Conservation (phyloP, 768 basidiomycete species). For the Lactarius akahatsu region DNA sequence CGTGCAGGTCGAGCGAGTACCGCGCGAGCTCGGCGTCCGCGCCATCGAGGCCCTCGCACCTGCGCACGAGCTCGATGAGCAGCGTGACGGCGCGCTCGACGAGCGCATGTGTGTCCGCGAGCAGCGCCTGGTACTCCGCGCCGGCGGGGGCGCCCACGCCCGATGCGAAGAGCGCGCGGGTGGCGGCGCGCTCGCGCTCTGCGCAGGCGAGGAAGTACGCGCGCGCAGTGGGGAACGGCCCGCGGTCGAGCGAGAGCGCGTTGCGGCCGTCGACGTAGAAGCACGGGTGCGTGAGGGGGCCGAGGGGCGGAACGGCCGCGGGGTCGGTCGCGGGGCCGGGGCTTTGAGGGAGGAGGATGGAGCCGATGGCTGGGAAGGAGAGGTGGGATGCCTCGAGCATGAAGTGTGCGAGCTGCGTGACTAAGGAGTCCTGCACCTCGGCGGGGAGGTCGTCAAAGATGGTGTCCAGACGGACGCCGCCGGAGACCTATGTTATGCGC, state of each 20-base stretch:
- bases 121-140: conserved; percentile 34
- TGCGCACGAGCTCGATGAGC: conserved; percentile 33
- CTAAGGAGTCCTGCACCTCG: conserved; percentile 32
- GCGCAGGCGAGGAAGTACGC: conserved; percentile 40
- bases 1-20: conserved; percentile 37
- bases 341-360: conserved; percentile 26
- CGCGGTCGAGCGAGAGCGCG: conserved; percentile 36
- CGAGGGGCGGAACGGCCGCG: conserved; percentile 20
- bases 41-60: conserved; percentile 37
- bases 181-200: conserved; percentile 38
- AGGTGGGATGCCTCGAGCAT: conserved; percentile 34
- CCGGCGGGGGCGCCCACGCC: conserved; percentile 34
- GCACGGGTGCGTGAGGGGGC: conserved; percentile 30
- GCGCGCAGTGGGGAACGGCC: conserved; percentile 34
- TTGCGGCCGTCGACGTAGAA: conserved; percentile 37
- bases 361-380: conserved; percentile 36
- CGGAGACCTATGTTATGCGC: conserved; percentile 30
- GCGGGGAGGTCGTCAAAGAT: conserved; percentile 33
- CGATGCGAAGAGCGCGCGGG: conserved; percentile 36
- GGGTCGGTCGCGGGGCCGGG: conserved; percentile 3
- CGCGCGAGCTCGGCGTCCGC: conserved; percentile 36
- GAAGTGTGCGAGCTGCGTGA: conserved; percentile 35
- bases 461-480: conserved; percentile 32
- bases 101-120: conserved; percentile 34
- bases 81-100: conserved; percentile 37